phyloP scores from a whole-genome alignment of 148 eudicot genomes.

The Talinum fruticosum region DNA sequence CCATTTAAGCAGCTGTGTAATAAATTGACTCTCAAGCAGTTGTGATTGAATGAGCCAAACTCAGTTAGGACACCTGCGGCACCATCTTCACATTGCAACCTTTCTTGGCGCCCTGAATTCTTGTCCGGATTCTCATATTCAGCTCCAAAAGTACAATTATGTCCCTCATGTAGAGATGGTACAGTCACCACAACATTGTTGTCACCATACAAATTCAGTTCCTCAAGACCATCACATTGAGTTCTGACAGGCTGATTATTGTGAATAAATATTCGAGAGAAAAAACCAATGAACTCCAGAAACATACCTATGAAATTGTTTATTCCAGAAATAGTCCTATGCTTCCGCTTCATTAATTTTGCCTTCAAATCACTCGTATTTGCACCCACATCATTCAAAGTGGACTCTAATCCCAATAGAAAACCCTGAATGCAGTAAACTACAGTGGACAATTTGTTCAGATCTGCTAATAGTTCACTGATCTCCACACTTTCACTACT shows the following conservation, averaged over 20 bases:
- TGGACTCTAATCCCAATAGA: slow-evolving; percentile 62
- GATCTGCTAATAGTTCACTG: slow-evolving; percentile 19
- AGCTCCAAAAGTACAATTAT: no score
- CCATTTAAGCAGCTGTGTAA: slow-evolving; percentile 51
- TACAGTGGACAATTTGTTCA: slow-evolving; percentile 44
- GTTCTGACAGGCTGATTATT: slow-evolving; percentile 24
- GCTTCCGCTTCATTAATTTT: slow-evolving; percentile 33
- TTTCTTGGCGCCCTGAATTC: slow-evolving; percentile 32
- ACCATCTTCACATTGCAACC: slow-evolving; percentile 21
- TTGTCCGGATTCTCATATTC: slow-evolving; percentile 1
- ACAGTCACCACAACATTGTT: no score
- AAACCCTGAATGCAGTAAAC: slow-evolving; percentile 68
- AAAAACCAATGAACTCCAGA: slow-evolving; percentile 36
- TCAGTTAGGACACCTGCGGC: slow-evolving; percentile 31
- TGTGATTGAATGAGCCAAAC: slow-evolving; percentile 35
- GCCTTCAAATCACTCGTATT: slow-evolving; percentile 28
- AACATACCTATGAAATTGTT: slow-evolving; percentile 36
- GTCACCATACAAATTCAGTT: no score
- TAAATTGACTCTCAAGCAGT: slow-evolving; percentile 35
- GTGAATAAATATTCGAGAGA: slow-evolving; percentile 40
- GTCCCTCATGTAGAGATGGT: no score
- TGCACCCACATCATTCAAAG: slow-evolving; percentile 40
- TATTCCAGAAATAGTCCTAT: slow-evolving; percentile 38
- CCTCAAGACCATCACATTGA: no score
- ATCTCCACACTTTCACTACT: slow-evolving; percentile 18